Evolutionary conservation across 371 early-diverging fungal species (phyloP), one percentile per base, ranked within the genome.

Genomic region (Mucor velutinosus): DNA sequence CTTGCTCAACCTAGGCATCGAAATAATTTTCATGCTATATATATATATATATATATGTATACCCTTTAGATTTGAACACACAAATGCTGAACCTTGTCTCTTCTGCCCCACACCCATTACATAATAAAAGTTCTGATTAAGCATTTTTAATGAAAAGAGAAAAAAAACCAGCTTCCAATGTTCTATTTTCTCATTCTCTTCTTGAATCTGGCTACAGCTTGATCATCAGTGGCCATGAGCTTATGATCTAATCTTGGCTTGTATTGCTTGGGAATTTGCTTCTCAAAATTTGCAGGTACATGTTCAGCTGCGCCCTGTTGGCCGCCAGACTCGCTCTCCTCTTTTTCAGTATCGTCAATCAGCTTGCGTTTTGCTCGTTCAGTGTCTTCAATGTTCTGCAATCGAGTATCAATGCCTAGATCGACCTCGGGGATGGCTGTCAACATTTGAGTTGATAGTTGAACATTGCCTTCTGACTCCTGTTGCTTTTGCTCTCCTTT

Each of bases 391-490:
- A 94, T 94, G 65, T 93, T 94, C 58, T 86, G 81, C 25, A 94
- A 71, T 58, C 91, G 89, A 33, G 87, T 83, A 65, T 86, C 89
- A 41, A 93, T 90, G 41, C 96, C 97, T 4, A 97, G 81, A 74
- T 96, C 96, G 5, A 96, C 93, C 76, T 96, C 96, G 5, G 96
- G 97, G 61, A 97, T 95, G 10, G 95, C 93, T 8, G 95, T 94
- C 39, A 97, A 73, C 96, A 97, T 95, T 39, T 92, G 86, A 10
- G 95, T 85, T 3, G 95, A 95, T 37, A 93, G 76, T 47, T 94
- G 92, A 2, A 95, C 93, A 68, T 91, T 95, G 23, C 95, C 96
- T 71, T 97, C 96, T 19, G 81, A 78, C 27, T 92, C 87, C 0
- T 86, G 86, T 66, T 87, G 87, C 30, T 62, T 30, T 21, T 56